Conservation (phyloP, 345 rosid species). For the Salix purpurea region DNA sequence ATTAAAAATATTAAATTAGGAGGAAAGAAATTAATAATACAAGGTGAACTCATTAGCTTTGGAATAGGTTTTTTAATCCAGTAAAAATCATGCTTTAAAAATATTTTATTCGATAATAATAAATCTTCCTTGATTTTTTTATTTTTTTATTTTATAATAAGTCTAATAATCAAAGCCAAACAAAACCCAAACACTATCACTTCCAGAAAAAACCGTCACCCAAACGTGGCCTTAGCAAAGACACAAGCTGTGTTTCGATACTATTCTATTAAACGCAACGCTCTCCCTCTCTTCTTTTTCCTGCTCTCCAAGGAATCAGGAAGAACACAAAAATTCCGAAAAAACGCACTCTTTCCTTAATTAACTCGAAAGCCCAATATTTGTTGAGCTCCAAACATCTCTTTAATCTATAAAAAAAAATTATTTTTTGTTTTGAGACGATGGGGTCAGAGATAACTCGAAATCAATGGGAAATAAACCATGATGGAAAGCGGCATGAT, state of each 20-base stretch:
- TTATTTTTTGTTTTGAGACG: background rate
- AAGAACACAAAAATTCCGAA: background rate
- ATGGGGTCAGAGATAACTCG: conserved; percentile 6
- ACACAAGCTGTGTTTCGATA: background rate
- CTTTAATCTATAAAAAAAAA: background rate
- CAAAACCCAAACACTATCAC: background rate
- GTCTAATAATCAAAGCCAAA: background rate
- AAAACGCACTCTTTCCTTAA: background rate
- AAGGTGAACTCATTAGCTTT: too few relatives aligned
- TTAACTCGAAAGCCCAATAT: background rate
- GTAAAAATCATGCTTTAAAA: too few relatives aligned
- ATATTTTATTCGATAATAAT: too few relatives aligned
- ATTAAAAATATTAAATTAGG: too few relatives aligned
- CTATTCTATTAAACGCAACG: too few relatives aligned
- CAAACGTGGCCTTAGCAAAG: conserved; percentile 22
- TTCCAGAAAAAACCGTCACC: background rate
- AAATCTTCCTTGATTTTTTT: too few relatives aligned
- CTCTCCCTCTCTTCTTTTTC: background rate
- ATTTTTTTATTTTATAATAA: background rate
- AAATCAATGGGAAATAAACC: conserved; percentile 12
- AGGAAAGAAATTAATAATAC: too few relatives aligned
- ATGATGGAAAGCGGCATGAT: background rate
- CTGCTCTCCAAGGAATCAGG: conserved; percentile 30
- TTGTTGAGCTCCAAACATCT: background rate
- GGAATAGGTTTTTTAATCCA: too few relatives aligned